Conservation (phyloP, 1,284 basidiomycete species). For the Ustilago bromivora region DNA sequence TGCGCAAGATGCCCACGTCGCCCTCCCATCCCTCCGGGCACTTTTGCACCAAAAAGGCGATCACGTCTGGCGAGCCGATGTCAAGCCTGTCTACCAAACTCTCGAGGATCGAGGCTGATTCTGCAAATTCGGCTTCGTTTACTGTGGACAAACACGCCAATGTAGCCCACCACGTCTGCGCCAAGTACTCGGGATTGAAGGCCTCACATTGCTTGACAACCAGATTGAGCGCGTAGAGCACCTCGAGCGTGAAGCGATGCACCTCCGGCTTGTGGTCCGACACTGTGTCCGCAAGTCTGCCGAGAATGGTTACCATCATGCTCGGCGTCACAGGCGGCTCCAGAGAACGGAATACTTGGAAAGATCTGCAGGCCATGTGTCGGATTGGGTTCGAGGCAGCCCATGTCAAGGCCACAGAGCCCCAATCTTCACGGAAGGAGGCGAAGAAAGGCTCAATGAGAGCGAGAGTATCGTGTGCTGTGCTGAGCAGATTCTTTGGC, state of each 20-base stretch:
- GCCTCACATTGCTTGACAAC: conserved; percentile 76
- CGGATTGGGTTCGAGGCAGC: conserved; percentile 88
- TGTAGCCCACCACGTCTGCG: conserved; percentile 89
- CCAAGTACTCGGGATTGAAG: conserved; percentile 75
- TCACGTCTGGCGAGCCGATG: conserved; percentile 77
- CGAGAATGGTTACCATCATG: conserved; percentile 84
- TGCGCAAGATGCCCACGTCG: conserved; percentile 78
- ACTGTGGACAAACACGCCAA: conserved; percentile 85
- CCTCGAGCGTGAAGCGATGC: conserved; percentile 85
- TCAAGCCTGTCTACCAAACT: conserved; percentile 80
- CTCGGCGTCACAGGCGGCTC: conserved; percentile 79
- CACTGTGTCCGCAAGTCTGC: conserved; percentile 85
- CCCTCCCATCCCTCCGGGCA: conserved; percentile 81
- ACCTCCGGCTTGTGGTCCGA: conserved; percentile 79
- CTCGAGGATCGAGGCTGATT: conserved; percentile 79
- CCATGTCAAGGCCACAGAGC: conserved; percentile 83
- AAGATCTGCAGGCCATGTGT: conserved; percentile 85
- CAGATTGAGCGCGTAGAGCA: conserved; percentile 81
- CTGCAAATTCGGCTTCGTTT: conserved; percentile 83
- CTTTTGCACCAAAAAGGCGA: conserved; percentile 77
- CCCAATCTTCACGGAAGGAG: conserved; percentile 79
- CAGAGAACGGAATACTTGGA: conserved; percentile 90
- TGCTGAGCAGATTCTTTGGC: conserved; percentile 38
- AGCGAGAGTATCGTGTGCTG: conserved; percentile 30
- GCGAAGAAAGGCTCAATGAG: conserved; percentile 36